Conservation (phyloP, 257 asterid species). For the Coffea canephora region DNA sequence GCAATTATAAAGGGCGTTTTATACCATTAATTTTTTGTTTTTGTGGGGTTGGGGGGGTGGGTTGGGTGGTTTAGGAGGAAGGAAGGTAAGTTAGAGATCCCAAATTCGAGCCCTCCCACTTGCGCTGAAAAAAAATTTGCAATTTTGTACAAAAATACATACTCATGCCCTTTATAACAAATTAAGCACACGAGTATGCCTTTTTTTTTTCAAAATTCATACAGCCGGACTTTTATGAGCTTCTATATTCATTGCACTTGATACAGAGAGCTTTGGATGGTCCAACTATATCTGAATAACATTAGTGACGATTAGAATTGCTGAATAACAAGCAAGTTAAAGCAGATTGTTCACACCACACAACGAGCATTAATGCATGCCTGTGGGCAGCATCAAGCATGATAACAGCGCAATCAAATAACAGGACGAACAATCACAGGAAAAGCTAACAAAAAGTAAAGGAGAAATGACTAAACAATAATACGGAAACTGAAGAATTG, state of each 20-base stretch:
- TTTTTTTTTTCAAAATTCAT: no score
- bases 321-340: neutral
- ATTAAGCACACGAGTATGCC: no score
- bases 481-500: no score
- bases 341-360: neutral
- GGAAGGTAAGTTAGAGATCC: no score
- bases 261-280: neutral
- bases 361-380: neutral
- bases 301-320: neutral
- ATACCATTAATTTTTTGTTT: no score
- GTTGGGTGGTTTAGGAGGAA: no score
- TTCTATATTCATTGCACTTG: neutral
- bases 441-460: conserved; percentile 5
- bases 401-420: conserved; percentile 21
- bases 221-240: neutral
- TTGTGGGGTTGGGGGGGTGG: no score
- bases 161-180: no score
- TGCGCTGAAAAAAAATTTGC: neutral
- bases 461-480: no score
- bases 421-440: conserved; percentile 16
- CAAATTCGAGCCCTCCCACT: neutral
- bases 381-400: conserved; percentile 9
- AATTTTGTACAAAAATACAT: neutral
- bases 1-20: no score
- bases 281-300: neutral